These are phyloP conservation scores for Colletotrichum liaoningense DNA, from an alignment of 2,329 filamentous ascomycete species.

Conservation along the genomic window DNA sequence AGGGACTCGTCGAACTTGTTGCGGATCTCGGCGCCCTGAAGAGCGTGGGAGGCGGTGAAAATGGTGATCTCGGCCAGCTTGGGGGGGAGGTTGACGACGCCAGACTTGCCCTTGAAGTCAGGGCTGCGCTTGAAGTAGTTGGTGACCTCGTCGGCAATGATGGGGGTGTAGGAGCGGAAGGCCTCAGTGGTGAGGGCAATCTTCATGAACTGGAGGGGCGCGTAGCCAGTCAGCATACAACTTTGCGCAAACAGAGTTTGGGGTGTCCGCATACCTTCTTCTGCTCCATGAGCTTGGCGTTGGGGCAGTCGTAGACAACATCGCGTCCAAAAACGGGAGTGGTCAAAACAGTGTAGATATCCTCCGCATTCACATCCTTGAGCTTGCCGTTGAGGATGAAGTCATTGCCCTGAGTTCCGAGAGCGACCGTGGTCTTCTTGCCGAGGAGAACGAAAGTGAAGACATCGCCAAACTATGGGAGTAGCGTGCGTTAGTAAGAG, in stretches of 20 bases:
- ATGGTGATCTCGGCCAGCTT: slow-evolving; percentile 89
- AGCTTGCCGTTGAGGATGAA: slow-evolving; percentile 93
- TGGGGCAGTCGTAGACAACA: slow-evolving; percentile 92
- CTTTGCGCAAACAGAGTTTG: neutral
- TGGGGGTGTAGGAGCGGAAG: slow-evolving; percentile 79
- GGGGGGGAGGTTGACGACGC: slow-evolving; percentile 77
- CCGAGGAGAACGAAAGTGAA: slow-evolving; percentile 91
- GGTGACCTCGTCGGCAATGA: slow-evolving; percentile 81
- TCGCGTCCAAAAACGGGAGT: slow-evolving; percentile 82
- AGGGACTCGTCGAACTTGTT: slow-evolving; percentile 83
- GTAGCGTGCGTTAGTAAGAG: slow-evolving; percentile 14
- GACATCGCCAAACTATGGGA: slow-evolving; percentile 80
- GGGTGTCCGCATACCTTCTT: slow-evolving; percentile 78
- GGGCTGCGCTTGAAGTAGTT: slow-evolving; percentile 77
- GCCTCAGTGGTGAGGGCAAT: slow-evolving; percentile 81
- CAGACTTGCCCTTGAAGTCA: slow-evolving; percentile 75
- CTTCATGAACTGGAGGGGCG: slow-evolving; percentile 75
- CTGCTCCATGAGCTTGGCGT: slow-evolving; percentile 94
- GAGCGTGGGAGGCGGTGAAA: slow-evolving; percentile 86
- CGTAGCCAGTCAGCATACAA: slow-evolving; percentile 33
- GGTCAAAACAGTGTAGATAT: slow-evolving; percentile 85
- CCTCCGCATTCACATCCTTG: slow-evolving; percentile 89
- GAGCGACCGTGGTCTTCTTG: slow-evolving; percentile 87
- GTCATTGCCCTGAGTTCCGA: slow-evolving; percentile 86
- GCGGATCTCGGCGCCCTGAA: slow-evolving; percentile 87